These are phyloP conservation scores for Russula earlei DNA, from an alignment of 768 basidiomycete genomes.

Conservation along the genomic window DNA sequence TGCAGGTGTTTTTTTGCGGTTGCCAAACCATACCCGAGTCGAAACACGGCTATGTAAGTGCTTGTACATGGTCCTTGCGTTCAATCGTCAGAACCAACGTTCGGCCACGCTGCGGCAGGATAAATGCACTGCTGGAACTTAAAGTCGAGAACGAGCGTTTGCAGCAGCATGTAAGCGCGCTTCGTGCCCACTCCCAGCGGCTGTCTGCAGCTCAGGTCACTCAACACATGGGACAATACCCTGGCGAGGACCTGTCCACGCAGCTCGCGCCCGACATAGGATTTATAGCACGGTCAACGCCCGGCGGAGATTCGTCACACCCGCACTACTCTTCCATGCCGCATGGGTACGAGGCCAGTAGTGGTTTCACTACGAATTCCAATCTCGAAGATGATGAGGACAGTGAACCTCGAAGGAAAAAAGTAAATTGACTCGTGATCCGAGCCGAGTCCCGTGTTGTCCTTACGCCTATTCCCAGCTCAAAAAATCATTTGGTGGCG, in stretches of 20 bases:
- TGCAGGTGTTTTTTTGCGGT: slow-evolving; percentile 63
- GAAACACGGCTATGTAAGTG: slow-evolving; percentile 57
- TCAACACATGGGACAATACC: slow-evolving; percentile 16
- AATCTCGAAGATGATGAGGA: slow-evolving; percentile 39
- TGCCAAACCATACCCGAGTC: slow-evolving; percentile 69
- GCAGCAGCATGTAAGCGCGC: slow-evolving; percentile 46
- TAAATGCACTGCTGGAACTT: slow-evolving; percentile 69
- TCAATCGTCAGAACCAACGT: not conserved
- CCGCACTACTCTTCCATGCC: slow-evolving; percentile 6
- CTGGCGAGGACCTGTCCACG: slow-evolving; percentile 10
- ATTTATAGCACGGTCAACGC: slow-evolving; percentile 1
- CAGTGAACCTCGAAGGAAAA: slow-evolving; percentile 51
- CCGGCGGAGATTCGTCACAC: slow-evolving; percentile 3
- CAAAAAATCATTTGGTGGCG: slow-evolving; percentile 37
- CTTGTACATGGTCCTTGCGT: not conserved
- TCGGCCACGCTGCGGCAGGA: slow-evolving; percentile 32
- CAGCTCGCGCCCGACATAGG: slow-evolving; percentile 10
- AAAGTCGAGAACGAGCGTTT: slow-evolving; percentile 83
- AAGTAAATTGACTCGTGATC: slow-evolving; percentile 32
- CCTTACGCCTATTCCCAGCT: slow-evolving; percentile 9
- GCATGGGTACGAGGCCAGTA: slow-evolving; percentile 10
- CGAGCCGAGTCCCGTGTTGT: not conserved
- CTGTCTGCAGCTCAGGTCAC: slow-evolving; percentile 11
- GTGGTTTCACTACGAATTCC: not conserved
- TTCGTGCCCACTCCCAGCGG: slow-evolving; percentile 25